Conservation (phyloP, 2,329 filamentous ascomycete species). For the Rhynchosporium graminicola region DNA sequence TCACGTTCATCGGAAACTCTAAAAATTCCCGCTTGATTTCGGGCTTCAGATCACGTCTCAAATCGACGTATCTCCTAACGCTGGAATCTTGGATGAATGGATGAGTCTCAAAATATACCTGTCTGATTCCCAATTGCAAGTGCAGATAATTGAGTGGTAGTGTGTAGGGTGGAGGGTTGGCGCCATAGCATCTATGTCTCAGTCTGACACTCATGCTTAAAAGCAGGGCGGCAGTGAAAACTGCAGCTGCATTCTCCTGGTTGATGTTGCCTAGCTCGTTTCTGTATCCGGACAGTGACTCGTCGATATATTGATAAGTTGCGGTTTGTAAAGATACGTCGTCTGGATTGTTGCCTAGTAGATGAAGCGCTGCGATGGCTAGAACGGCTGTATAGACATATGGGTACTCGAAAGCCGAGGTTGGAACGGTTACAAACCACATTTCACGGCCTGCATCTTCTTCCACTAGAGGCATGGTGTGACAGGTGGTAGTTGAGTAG, state of each 20-base stretch:
- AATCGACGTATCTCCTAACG: not conserved
- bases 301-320: conserved; percentile 21
- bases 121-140: conserved; percentile 4
- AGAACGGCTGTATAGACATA: conserved; percentile 22
- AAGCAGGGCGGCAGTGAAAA: conserved; percentile 8
- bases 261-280: not conserved
- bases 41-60: not conserved
- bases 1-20: not conserved
- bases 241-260: not conserved
- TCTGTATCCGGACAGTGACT: conserved; percentile 5
- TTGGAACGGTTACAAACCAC: conserved; percentile 19
- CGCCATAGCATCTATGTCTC: not conserved
- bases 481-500: conserved; percentile 21
- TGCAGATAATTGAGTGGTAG: conserved; percentile 10
- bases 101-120: not conserved
- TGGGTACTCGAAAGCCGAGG: conserved; percentile 16
- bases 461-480: conserved; percentile 13
- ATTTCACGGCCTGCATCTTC: conserved; percentile 12
- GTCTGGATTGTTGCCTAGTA: conserved; percentile 14
- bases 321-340: conserved; percentile 13
- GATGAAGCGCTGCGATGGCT: conserved; percentile 20
- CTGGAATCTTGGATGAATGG: conserved; percentile 1
- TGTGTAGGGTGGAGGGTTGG: not conserved
- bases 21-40: not conserved
- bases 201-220: conserved; percentile 7